A percentile compares a stretch with the other conserved stretches of the same genome.
phyloP scores from a whole-genome alignment of 306 rosid genomes.

The Carpinus viminea region DNA sequence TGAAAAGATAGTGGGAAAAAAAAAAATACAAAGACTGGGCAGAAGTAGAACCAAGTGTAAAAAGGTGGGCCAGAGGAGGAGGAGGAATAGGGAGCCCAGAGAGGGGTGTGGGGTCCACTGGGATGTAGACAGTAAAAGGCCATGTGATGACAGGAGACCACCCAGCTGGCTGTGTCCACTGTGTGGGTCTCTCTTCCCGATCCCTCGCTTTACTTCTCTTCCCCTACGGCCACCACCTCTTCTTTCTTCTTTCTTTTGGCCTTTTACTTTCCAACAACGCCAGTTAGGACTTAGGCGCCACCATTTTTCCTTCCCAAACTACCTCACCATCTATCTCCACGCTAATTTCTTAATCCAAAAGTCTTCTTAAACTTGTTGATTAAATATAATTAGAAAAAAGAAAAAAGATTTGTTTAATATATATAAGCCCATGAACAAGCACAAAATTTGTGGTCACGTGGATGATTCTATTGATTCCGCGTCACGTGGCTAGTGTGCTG shows the following conservation, averaged over 20 bases:
- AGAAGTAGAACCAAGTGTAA: conserved; percentile 9
- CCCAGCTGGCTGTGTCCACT: conserved; percentile 63
- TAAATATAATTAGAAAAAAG: no score
- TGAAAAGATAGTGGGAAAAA: no score
- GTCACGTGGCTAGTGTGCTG: conserved; percentile 32
- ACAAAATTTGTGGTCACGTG: not conserved
- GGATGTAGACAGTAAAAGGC: conserved; percentile 23
- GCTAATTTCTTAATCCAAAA: no score
- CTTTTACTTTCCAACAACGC: conserved; percentile 12
- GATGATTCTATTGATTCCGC: not conserved
- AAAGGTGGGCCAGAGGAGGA: conserved; percentile 27
- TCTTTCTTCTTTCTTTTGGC: no score
- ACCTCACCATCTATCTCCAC: not conserved
- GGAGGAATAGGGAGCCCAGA: no score
- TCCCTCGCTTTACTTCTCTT: conserved; percentile 9
- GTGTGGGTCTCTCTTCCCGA: conserved; percentile 28
- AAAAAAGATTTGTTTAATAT: no score
- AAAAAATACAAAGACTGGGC: not conserved
- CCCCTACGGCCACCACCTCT: not conserved
- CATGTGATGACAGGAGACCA: conserved; percentile 63
- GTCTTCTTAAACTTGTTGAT: no score
- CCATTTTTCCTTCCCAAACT: not conserved
- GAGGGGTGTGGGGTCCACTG: conserved; percentile 18
- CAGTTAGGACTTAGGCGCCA: no score
- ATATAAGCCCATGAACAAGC: not conserved